phyloP scores from a whole-genome alignment of 495 filamentous ascomycete species.

The Neurospora pannonica region DNA sequence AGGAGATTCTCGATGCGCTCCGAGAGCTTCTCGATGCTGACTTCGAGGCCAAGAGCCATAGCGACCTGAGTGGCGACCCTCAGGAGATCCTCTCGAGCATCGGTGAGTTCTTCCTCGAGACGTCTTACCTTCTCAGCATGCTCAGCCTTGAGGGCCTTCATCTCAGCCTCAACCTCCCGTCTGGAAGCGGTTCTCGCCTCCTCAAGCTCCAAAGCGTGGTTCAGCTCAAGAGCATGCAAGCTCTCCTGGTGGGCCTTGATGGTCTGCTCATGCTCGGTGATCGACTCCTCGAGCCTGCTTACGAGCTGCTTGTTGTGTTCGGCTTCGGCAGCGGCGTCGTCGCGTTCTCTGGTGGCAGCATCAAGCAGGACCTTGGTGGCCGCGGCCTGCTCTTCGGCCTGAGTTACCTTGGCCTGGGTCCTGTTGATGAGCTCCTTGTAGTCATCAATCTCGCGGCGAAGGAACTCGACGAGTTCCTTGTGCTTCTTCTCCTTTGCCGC shows the following conservation, averaged over 20 bases:
- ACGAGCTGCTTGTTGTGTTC: slow-evolving; percentile 45
- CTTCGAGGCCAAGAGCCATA: slow-evolving; percentile 42
- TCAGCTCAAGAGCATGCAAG: slow-evolving; percentile 33
- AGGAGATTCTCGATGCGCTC: slow-evolving; percentile 45
- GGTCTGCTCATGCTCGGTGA: slow-evolving; percentile 42
- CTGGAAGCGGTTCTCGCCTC: slow-evolving; percentile 33
- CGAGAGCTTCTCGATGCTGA: slow-evolving; percentile 44
- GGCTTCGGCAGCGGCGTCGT: slow-evolving; percentile 34
- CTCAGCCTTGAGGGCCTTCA: slow-evolving; percentile 37
- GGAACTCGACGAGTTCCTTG: slow-evolving; percentile 50
- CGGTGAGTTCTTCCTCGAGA: slow-evolving; percentile 59
- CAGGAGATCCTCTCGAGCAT: slow-evolving; percentile 59
- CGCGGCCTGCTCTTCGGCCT: slow-evolving; percentile 56
- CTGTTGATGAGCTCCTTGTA: slow-evolving; percentile 61
- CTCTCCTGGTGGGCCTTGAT: slow-evolving; percentile 40
- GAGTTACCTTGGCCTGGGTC: slow-evolving; percentile 52
- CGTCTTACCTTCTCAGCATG: slow-evolving; percentile 51
- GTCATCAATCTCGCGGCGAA: slow-evolving; percentile 69
- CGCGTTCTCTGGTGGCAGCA: slow-evolving; percentile 35
- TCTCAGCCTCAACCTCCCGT: slow-evolving; percentile 33
- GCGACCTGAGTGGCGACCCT: slow-evolving; percentile 50
- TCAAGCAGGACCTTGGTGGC: slow-evolving; percentile 50
- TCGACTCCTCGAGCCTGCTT: slow-evolving; percentile 47
- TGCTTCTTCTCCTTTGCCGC: slow-evolving; percentile 42
- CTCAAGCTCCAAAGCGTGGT: slow-evolving; percentile 39